A percentile compares a stretch with the other conserved stretches of the same genome.
Conservation (phyloP, 2,329 filamentous ascomycete species). For the Botrytis medusae region DNA sequence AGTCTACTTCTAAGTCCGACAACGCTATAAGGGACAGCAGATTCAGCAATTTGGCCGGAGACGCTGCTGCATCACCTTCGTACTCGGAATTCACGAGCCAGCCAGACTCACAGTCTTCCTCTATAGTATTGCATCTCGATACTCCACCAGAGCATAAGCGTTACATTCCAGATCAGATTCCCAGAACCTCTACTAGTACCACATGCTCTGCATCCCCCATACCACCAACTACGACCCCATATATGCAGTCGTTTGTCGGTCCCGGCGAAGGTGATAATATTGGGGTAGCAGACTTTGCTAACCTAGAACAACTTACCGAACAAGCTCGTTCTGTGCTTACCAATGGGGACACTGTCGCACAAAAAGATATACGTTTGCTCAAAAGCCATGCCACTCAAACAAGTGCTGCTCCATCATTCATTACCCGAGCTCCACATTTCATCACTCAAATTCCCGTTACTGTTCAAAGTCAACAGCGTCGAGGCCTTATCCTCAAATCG, state of each 20-base stretch:
- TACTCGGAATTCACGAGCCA: slow-evolving; percentile 18
- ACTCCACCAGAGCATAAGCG: slow-evolving; percentile 16
- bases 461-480: slow-evolving; percentile 18
- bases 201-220: neutral
- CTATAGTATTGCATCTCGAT: slow-evolving; percentile 23
- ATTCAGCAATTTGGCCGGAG: slow-evolving; percentile 8
- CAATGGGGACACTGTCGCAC: neutral
- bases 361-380: neutral
- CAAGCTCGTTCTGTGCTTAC: neutral
- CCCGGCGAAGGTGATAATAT: slow-evolving; percentile 1
- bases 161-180: neutral
- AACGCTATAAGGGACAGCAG: neutral
- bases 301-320: neutral
- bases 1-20: slow-evolving; percentile 7
- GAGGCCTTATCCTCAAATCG: slow-evolving; percentile 14
- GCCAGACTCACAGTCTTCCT: slow-evolving; percentile 18
- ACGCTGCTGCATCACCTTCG: slow-evolving; percentile 19
- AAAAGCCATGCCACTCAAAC: slow-evolving; percentile 17
- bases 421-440: slow-evolving; percentile 16
- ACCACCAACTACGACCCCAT: neutral
- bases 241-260: neutral
- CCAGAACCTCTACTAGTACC: neutral
- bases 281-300: slow-evolving; percentile 7
- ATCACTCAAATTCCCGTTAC: slow-evolving; percentile 14
- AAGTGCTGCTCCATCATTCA: slow-evolving; percentile 17